Base-by-base conservation (phyloP, 352 stramenopile species). In the Phytopythium oedochilum region DNA sequence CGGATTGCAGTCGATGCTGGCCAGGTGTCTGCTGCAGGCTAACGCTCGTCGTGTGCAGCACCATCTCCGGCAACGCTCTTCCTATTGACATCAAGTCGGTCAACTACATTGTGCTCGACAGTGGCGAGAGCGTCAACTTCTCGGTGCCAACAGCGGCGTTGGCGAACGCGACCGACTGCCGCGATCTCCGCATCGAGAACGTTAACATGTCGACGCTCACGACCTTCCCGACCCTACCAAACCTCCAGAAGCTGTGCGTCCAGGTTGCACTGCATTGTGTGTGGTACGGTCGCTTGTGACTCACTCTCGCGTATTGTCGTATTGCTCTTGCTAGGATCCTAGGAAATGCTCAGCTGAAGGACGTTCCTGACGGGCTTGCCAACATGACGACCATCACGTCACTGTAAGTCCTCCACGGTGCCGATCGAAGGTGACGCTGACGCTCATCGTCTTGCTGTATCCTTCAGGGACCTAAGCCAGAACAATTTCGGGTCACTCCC, bases 171-270 rank as follows among this genome's bases (percentile, higher is more conserved):
- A 61, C 40, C 2, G 56, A 65, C n/a, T 54, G 64, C 20, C 68
- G 63, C 47, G 64, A 55, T 5, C 43, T 78, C 18, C 64, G 73
- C 42, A 38, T 78, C 20, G 70, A 78, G 48, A 78, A 78, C 58
- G 18, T 78, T 53, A 64, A 75, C 36, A 50, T 78, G 15, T 59
- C 61, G 28, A 32, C 35, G 8, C 64, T 78, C 42, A 14, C 42
- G 25, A 59, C 17, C 22, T 65, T 78, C 42, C 70, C 70, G 0
- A 39, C 39, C 32, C 55, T 78, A 3, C 36, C 60, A 0, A 62
- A 65, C 43, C 61, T 78, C 53, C 48, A 70, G 25, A 60, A 35
- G 3, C 51, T 78, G 70, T 78, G 52, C 18, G 66, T 64, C 3
- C 6, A 8, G 28, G 8, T 7, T 15, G 7, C 17, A 28, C 40